These are phyloP conservation scores for Corniculantispora saksenae DNA, from an alignment of 2,329 filamentous ascomycete genomes.

Conservation along the genomic window DNA sequence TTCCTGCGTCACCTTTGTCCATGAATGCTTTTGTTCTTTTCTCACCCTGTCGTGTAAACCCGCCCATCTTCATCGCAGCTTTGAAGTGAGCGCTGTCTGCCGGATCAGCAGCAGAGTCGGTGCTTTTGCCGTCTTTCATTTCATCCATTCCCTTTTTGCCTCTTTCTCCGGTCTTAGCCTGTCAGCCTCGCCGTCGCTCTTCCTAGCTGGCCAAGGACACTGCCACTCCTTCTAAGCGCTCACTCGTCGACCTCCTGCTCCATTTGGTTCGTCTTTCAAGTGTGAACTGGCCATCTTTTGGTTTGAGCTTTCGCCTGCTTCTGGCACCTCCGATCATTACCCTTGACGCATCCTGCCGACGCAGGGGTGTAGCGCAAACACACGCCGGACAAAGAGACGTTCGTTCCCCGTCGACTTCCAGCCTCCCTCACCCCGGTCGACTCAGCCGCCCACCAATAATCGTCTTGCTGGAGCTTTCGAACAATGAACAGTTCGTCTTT, in stretches of 20 bases:
- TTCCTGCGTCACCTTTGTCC: slow-evolving; percentile 19
- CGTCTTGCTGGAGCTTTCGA: background rate
- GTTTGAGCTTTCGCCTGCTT: slow-evolving; percentile 11
- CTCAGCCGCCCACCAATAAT: slow-evolving; percentile 10
- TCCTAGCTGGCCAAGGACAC: background rate
- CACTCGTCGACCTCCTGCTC: slow-evolving; percentile 11
- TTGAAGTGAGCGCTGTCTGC: slow-evolving; percentile 14
- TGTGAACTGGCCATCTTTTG: slow-evolving; percentile 6
- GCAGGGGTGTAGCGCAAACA: slow-evolving; percentile 18
- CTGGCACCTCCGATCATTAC: slow-evolving; percentile 14
- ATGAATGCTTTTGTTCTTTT: slow-evolving; percentile 22
- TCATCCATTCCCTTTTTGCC: slow-evolving; percentile 4
- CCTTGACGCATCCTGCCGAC: slow-evolving; percentile 3
- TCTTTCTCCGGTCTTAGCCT: background rate
- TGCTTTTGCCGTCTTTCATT: background rate
- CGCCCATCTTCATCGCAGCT: slow-evolving; percentile 11
- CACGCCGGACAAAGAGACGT: slow-evolving; percentile 15
- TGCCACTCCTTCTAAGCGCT: slow-evolving; percentile 10
- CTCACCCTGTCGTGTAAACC: slow-evolving; percentile 2
- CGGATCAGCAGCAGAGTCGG: slow-evolving; percentile 15
- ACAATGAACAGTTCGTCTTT: slow-evolving; percentile 8
- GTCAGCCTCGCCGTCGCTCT: slow-evolving; percentile 5
- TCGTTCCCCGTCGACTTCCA: slow-evolving; percentile 12
- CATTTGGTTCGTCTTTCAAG: background rate
- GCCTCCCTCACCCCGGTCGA: slow-evolving; percentile 12